A percentile compares a stretch with the other conserved stretches of the same genome.
phyloP scores from a whole-genome alignment of 306 rosid genomes.

The Rosa persica region DNA sequence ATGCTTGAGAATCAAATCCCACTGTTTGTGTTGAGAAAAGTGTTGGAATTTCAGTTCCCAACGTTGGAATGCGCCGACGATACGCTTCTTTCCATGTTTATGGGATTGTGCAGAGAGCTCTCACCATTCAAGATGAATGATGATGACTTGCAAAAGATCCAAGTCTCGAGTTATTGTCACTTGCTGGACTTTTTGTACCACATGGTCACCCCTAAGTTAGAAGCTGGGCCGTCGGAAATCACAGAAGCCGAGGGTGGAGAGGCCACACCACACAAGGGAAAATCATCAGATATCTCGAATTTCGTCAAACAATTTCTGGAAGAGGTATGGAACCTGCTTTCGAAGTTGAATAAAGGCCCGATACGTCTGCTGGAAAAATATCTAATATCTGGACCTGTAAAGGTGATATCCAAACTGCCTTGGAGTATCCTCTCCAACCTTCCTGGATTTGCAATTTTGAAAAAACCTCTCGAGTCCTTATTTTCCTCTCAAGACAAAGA shows the following conservation, averaged over 20 bases:
- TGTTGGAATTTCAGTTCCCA: constrained; percentile 46
- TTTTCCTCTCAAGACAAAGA: constrained; percentile 29
- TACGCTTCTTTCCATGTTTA: constrained; percentile 45
- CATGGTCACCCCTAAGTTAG: constrained; percentile 48
- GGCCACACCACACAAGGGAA: constrained; percentile 19
- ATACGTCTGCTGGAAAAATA: constrained; percentile 39
- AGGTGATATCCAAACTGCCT: constrained; percentile 44
- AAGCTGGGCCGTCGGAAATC: constrained; percentile 14
- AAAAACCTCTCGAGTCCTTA: constrained; percentile 33
- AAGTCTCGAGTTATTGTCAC: constrained; percentile 47
- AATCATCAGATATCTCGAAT: constrained; percentile 3
- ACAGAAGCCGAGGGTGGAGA: constrained; percentile 29
- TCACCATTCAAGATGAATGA: constrained; percentile 58
- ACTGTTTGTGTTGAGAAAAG: constrained; percentile 51
- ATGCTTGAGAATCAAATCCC: constrained; percentile 35
- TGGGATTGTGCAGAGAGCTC: constrained; percentile 53
- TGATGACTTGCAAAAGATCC: constrained; percentile 28
- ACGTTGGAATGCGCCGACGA: constrained; percentile 46
- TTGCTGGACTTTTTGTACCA: constrained; percentile 60
- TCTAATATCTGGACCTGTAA: constrained; percentile 45
- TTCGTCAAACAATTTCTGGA: constrained; percentile 31
- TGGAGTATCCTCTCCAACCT: constrained; percentile 59
- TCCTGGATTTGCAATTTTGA: constrained; percentile 44
- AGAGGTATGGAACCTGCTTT: constrained; percentile 45
- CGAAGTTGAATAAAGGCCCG: constrained; percentile 50